These are phyloP conservation scores for Cinnamomum chago DNA, from an alignment of 164 flowering plant genomes.

Conservation along the genomic window DNA sequence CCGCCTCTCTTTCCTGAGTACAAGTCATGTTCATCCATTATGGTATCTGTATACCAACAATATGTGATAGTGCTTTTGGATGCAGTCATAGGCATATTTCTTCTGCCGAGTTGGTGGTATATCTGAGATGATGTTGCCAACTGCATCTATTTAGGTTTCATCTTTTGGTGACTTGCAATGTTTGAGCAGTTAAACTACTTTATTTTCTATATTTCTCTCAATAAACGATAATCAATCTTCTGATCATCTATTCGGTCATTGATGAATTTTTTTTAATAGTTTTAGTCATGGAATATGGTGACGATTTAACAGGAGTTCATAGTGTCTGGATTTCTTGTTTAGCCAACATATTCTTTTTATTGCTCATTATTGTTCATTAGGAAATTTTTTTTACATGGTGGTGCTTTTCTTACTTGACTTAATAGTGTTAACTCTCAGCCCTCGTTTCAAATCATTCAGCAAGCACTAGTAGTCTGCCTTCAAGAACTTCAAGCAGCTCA, in stretches of 20 bases:
- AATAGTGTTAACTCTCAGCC: background rate
- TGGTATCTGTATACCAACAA: background rate
- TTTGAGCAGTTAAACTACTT: background rate
- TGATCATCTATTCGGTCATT: too few relatives aligned
- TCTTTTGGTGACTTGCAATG: too few relatives aligned
- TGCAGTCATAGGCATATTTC: too few relatives aligned
- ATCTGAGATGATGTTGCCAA: too few relatives aligned
- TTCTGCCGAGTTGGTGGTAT: too few relatives aligned
- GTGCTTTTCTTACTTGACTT: background rate
- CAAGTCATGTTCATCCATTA: background rate
- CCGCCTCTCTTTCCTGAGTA: background rate
- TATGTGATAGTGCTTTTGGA: too few relatives aligned
- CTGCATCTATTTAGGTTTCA: too few relatives aligned
- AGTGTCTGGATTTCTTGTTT: too few relatives aligned
- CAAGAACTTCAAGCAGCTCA: constrained; percentile 30
- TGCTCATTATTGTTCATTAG: background rate
- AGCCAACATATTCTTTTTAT: background rate
- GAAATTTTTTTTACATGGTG: background rate
- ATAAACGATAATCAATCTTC: background rate
- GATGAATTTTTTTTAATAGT: too few relatives aligned
- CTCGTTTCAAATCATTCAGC: background rate
- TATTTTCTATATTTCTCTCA: too few relatives aligned
- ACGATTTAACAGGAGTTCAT: too few relatives aligned
- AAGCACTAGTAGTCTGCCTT: background rate
- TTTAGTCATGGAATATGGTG: too few relatives aligned